Evolutionary conservation across 1,284 basidiomycete genomes (phyloP).

Genomic region (Rhizopogon parksii): DNA sequence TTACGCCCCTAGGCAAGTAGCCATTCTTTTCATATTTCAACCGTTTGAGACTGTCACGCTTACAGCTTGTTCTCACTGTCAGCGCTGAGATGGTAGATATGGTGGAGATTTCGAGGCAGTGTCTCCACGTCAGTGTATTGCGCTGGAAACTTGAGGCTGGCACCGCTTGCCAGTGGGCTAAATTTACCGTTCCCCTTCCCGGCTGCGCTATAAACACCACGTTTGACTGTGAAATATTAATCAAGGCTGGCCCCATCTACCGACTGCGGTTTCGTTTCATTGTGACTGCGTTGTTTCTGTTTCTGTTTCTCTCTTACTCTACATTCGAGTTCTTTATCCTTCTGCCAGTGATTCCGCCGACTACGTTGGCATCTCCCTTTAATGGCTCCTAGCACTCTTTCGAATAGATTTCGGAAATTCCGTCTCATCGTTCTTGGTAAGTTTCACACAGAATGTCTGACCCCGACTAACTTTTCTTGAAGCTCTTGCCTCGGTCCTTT

Average conservation of each 20-base stretch:
- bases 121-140: neutral
- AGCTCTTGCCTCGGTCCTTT: slow-evolving; percentile 36
- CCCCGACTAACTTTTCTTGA: neutral
- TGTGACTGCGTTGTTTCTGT: neutral
- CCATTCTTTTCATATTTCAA: no score
- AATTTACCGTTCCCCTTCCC: slow-evolving; percentile 1
- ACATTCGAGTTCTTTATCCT: slow-evolving; percentile 2
- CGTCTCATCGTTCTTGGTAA: slow-evolving; percentile 27
- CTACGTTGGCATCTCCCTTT: neutral
- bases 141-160: slow-evolving; percentile 6
- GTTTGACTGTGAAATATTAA: neutral
- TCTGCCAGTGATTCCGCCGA: neutral
- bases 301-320: slow-evolving; percentile 1
- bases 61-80: no score
- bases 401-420: slow-evolving; percentile 6
- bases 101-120: neutral
- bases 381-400: slow-evolving; percentile 11
- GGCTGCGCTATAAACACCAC: slow-evolving; percentile 3
- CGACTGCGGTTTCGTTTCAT: slow-evolving; percentile 2
- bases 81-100: neutral
- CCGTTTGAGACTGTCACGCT: no score
- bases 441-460: slow-evolving; percentile 10
- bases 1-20: no score
- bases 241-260: slow-evolving; percentile 5
- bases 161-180: slow-evolving; percentile 5